Evolutionary conservation across 768 basidiomycete species (phyloP).

Genomic region (Pisolithus albus): DNA sequence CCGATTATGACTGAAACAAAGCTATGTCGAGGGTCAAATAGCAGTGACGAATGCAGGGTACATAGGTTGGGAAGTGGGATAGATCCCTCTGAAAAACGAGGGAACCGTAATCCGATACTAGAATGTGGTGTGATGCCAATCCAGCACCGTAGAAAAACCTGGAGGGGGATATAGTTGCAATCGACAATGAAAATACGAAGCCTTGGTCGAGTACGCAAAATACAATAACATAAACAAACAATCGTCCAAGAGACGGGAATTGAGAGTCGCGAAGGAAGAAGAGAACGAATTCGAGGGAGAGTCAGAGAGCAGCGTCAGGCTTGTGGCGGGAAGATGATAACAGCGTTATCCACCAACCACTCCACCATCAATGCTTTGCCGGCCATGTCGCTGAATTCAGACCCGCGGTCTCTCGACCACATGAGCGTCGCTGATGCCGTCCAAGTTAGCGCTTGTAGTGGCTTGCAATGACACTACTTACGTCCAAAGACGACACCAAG

Average conservation of each 20-base stretch:
- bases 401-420: constrained; percentile 76
- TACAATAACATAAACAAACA: constrained; percentile 24
- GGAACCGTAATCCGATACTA: background rate
- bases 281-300: constrained; percentile 1
- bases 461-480: constrained; percentile 35
- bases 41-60: background rate
- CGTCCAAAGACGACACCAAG: constrained; percentile 98
- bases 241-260: background rate
- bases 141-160: background rate
- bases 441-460: background rate
- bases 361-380: constrained; percentile 90
- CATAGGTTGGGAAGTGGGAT: background rate
- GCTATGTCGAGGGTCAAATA: background rate
- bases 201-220: constrained; percentile 9
- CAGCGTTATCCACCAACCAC: constrained; percentile 91
- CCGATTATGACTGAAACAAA: background rate
- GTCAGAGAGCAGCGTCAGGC: constrained; percentile 6
- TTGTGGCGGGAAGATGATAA: constrained; percentile 36
- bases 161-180: background rate
- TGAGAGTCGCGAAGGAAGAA: background rate
- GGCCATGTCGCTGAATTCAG: constrained; percentile 97
- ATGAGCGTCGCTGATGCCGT: constrained; percentile 79
- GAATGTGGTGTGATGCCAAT: background rate
- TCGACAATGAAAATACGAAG: background rate
- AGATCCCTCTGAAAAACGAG: background rate